Percentiles rank a stretch among this genome's conserved stretches.
These are phyloP conservation scores for Flaveria floridana DNA, from an alignment of 140 eudicot species.

Conservation along the genomic window DNA sequence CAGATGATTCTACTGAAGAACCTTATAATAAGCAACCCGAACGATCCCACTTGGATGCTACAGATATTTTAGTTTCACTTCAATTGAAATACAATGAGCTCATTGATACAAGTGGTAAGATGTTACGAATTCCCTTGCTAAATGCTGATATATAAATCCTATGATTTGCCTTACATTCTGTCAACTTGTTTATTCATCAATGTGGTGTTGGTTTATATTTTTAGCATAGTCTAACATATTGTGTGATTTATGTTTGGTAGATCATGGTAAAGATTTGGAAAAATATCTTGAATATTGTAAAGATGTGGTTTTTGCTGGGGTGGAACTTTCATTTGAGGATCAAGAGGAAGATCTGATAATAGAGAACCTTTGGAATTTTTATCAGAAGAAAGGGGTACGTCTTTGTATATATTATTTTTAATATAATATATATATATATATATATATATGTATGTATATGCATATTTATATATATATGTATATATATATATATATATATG, in stretches of 20 bases:
- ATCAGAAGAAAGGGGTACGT: slow-evolving; percentile 46
- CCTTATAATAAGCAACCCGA: slow-evolving; percentile 13
- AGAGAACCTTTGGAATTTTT: slow-evolving; percentile 58
- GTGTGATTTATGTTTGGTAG: slow-evolving; percentile 39
- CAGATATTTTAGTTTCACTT: slow-evolving; percentile 49
- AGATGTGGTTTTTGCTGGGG: slow-evolving; percentile 76
- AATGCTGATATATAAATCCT: not conserved
- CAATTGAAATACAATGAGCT: slow-evolving; percentile 53
- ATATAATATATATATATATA: not conserved
- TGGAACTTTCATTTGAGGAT: slow-evolving; percentile 54
- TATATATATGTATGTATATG: too few relatives aligned
- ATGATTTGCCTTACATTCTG: not conserved
- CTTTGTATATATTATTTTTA: not conserved
- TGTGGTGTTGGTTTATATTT: slow-evolving; percentile 8
- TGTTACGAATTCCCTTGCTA: not conserved
- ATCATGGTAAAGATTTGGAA: slow-evolving; percentile 49
- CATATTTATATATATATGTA: not conserved
- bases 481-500: too few relatives aligned
- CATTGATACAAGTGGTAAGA: slow-evolving; percentile 53
- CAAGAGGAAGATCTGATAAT: slow-evolving; percentile 53
- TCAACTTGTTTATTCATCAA: slow-evolving; percentile 1
- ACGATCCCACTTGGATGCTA: slow-evolving; percentile 41
- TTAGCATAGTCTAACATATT: slow-evolving; percentile 19
- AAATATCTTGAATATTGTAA: slow-evolving; percentile 66
- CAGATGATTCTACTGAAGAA: slow-evolving; percentile 29